Base-by-base conservation (phyloP, 2,329 filamentous ascomycete genomes). In the Periconia sp. region DNA sequence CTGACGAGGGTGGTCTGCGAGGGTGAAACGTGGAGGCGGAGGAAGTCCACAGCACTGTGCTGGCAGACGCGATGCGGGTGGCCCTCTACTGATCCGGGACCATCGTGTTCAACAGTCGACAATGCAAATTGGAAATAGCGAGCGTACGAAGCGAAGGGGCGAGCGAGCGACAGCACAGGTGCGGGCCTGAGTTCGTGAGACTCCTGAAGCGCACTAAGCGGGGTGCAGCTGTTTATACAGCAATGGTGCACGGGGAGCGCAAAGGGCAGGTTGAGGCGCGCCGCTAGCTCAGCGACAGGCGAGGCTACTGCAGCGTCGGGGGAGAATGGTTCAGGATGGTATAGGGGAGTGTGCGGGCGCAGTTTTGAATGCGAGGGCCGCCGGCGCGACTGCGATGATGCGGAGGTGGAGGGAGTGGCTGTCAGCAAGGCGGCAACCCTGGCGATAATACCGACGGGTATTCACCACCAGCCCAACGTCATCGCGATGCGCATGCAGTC, bases 11-110 rank as follows among this genome's bases (percentile, higher is more conserved):
- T 38, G 33, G 47, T 43, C 37, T 51, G 43, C 31, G 52, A 24
- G 32, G 40, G 38, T 54, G 59, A 57, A 56, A 56, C 54, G 40
- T 45, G 29, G 31, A 22, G 48, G 43, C 45, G 40, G 45, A 42
- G 40, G 23, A 44, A 41, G n/a, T n/a, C 40, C 26, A 41, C 44
- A 46, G 36, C 43, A 43, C 40, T 52, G 49, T 41, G 56, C 34
- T 56, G 54, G 56, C 50, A 56, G 45, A 42, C 34, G 46, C 46
- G 46, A 48, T 39, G 28, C 21, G 29, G 19, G 19, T 32, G 30
- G 31, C 12, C 16, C 15, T n/a, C 26, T 16, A 21, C 35, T 41
- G 30, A 15, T 21, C 7, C 19, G 43, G 42, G 39, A 29, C 36
- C 44, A 36, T 40, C 26, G 21, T 29, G 50, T 46, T 39, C 34